These are phyloP conservation scores for Sedum album DNA, from an alignment of 164 flowering plant genomes.

Conservation along the genomic window DNA sequence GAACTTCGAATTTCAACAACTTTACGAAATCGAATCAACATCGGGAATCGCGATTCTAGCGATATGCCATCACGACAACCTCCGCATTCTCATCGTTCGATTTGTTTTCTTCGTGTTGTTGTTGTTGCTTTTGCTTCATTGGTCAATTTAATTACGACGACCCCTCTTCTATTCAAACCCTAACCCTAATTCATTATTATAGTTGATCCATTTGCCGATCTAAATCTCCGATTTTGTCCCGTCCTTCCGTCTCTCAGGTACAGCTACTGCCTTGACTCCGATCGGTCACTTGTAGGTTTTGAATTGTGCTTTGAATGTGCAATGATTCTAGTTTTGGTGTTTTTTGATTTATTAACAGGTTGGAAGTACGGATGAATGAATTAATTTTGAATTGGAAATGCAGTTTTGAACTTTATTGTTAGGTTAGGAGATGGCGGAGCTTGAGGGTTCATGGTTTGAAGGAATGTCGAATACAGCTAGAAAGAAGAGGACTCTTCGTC, in stretches of 20 bases:
- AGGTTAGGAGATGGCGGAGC: constrained; percentile 41
- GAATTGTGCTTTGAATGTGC: not conserved
- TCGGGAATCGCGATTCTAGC: no score
- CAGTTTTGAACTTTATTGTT: not conserved
- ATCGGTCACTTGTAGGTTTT: not conserved
- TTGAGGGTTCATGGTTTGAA: constrained; percentile 24
- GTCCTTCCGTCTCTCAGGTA: not conserved
- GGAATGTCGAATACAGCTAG: constrained; percentile 28
- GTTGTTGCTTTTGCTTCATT: no score
- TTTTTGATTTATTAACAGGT: not conserved
- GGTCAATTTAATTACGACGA: not conserved
- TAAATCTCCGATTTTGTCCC: not conserved
- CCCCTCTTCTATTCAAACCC: not conserved
- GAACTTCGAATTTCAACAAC: no score
- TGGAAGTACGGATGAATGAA: not conserved
- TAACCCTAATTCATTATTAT: constrained; percentile 2
- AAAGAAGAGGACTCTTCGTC: constrained; percentile 60
- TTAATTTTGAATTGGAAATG: not conserved
- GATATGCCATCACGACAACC: no score
- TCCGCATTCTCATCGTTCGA: no score
- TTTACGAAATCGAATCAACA: no score
- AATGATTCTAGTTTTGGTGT: not conserved
- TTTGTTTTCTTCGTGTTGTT: not conserved
- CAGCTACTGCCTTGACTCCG: not conserved
- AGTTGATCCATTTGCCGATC: not conserved